Conservation (phyloP, 1,284 basidiomycete genomes). For the Gomphus sp. region DNA sequence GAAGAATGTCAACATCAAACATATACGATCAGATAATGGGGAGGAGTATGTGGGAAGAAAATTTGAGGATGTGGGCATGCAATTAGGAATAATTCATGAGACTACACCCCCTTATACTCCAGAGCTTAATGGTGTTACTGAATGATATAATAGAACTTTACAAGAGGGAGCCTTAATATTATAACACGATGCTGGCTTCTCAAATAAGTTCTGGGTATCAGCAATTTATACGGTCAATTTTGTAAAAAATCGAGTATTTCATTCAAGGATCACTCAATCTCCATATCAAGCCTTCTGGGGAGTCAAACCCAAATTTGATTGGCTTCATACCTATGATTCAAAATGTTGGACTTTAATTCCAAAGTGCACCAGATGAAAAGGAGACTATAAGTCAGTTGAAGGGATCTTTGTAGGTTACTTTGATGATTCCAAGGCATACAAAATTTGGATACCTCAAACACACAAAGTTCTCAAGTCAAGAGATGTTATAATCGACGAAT, state of each 20-base stretch:
- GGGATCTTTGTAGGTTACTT: neutral
- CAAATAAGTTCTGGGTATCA: neutral
- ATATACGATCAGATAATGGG: constrained; percentile 14
- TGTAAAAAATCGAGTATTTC: neutral
- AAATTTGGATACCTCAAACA: neutral
- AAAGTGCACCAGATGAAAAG: neutral
- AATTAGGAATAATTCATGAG: constrained; percentile 18
- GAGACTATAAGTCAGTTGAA: neutral
- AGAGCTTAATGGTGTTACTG: constrained; percentile 19
- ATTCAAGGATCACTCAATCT: neutral
- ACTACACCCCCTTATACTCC: constrained; percentile 17
- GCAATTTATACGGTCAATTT: neutral
- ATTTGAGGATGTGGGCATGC: constrained; percentile 1
- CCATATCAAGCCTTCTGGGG: neutral
- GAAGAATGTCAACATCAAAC: constrained; percentile 6
- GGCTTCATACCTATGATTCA: neutral
- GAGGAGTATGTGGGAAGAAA: constrained; percentile 13
- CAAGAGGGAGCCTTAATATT: neutral
- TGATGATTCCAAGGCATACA: neutral
- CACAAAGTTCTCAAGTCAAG: neutral
- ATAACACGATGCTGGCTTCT: neutral
- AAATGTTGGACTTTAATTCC: neutral
- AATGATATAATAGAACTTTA: constrained; percentile 17
- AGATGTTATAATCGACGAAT: neutral
- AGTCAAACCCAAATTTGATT: neutral